These are phyloP conservation scores for Paratinospora sagittata DNA, from an alignment of 164 flowering plant species.

Conservation along the genomic window DNA sequence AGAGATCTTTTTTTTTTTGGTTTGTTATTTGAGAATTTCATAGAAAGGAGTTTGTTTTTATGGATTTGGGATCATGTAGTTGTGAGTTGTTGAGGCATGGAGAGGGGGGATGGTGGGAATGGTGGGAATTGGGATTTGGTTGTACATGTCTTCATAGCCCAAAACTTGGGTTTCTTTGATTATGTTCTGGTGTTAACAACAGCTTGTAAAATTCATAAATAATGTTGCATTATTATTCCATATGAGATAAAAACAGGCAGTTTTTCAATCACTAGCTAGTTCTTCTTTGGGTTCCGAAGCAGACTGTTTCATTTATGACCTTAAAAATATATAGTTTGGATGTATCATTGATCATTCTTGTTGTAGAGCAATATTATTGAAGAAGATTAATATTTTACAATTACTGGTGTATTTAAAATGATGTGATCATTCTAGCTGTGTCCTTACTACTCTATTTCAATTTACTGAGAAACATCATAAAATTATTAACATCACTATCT, in stretches of 20 bases:
- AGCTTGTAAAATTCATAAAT: constrained; percentile 25
- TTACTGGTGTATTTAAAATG: no score
- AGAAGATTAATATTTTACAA: no score
- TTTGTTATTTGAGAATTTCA: constrained; percentile 11
- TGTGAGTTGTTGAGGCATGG: constrained; percentile 5
- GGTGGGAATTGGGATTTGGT: constrained; percentile 17
- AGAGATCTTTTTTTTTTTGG: background rate
- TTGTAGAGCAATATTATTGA: no score
- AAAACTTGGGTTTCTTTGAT: constrained; percentile 17
- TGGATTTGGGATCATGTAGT: constrained; percentile 13
- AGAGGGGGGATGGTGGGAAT: background rate
- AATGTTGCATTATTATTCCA: constrained; percentile 19
- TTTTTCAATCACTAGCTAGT: background rate
- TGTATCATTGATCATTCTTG: no score
- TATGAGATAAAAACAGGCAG: constrained; percentile 1
- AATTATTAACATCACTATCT: no score
- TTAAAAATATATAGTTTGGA: no score
- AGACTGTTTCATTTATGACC: no score
- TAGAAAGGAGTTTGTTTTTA: constrained; percentile 3
- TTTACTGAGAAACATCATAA: no score
- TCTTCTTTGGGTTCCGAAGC: no score
- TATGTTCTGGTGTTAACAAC: constrained; percentile 14
- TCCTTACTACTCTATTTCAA: no score
- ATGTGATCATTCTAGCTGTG: no score
- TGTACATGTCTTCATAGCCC: constrained; percentile 29